These are phyloP conservation scores for Herpetomonas samuelpessoai DNA, from an alignment of 208 protist species.

Conservation along the genomic window DNA sequence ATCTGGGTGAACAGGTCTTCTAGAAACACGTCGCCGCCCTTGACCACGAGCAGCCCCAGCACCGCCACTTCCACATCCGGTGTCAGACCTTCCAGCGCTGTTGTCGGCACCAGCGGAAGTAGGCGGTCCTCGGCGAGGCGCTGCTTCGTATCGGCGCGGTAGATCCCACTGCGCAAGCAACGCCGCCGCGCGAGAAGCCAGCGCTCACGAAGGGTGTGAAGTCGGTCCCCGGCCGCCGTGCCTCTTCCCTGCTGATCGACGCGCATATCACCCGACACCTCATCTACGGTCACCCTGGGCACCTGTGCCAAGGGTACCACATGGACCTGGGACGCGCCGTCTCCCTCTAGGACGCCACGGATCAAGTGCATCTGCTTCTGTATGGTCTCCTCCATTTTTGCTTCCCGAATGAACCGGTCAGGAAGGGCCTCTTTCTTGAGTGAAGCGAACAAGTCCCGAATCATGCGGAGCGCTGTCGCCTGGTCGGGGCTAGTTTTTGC, in stretches of 20 bases:
- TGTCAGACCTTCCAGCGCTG: constrained; percentile 75
- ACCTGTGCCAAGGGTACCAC: not conserved
- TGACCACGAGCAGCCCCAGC: constrained; percentile 67
- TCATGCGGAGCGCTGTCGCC: constrained; percentile 1
- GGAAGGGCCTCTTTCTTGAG: not conserved
- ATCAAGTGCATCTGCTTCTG: not conserved
- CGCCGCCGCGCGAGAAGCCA: constrained; percentile 76
- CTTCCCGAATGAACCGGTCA: not conserved
- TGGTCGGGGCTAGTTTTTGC: constrained; percentile 29
- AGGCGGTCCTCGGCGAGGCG: constrained; percentile 31
- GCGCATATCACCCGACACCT: not conserved
- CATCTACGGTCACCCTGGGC: not conserved
- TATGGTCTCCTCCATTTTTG: not conserved
- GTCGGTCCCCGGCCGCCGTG: constrained; percentile 24
- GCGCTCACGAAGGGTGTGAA: constrained; percentile 65
- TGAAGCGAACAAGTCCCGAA: not conserved
- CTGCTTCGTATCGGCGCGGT: constrained; percentile 53
- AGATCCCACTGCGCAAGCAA: constrained; percentile 78
- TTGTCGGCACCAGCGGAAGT: constrained; percentile 66
- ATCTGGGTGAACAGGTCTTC: constrained; percentile 67
- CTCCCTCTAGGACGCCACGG: not conserved
- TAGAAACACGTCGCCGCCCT: constrained; percentile 43
- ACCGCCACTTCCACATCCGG: constrained; percentile 53
- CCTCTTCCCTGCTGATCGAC: not conserved
- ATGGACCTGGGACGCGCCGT: not conserved